A percentile compares a stretch with the other conserved stretches of the same genome.
Evolutionary conservation across 495 filamentous ascomycete genomes (phyloP).

Genomic region (Staphylotrichum longicolle): DNA sequence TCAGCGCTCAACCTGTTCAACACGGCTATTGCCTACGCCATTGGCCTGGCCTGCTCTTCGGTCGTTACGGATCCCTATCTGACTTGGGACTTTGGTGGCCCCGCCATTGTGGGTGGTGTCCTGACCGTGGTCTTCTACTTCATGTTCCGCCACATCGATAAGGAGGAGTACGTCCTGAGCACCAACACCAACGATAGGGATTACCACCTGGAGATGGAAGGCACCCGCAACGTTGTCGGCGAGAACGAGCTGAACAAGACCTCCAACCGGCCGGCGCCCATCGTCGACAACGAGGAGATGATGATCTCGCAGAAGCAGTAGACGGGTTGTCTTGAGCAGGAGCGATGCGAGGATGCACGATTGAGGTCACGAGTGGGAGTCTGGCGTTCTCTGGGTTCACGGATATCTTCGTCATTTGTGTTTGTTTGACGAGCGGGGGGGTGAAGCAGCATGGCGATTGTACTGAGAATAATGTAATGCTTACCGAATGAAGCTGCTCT

Average conservation of each 20-base stretch:
- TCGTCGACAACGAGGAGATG: conserved; percentile 44
- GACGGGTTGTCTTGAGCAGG: neutral
- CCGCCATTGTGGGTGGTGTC: conserved; percentile 48
- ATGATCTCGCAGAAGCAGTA: conserved; percentile 47
- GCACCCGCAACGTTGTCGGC: conserved; percentile 37
- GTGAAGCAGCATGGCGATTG: neutral
- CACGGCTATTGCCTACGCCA: conserved; percentile 57
- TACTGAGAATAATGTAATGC: no score
- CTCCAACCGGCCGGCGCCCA: conserved; percentile 38
- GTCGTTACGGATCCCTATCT: conserved; percentile 61
- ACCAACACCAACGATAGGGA: conserved; percentile 40
- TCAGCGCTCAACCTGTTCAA: conserved; percentile 63
- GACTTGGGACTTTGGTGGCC: conserved; percentile 54
- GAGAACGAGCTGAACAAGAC: conserved; percentile 44
- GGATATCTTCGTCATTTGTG: neutral
- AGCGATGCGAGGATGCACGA: neutral
- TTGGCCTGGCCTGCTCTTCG: conserved; percentile 59
- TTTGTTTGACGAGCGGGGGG: neutral
- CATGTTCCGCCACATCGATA: conserved; percentile 50
- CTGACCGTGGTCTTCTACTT: conserved; percentile 50
- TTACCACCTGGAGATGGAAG: conserved; percentile 36
- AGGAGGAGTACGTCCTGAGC: conserved; percentile 45
- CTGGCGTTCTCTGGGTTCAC: conserved; percentile 6
- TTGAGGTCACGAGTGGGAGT: neutral
- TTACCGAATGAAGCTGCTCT: no score